Percentiles rank a stretch among this genome's conserved stretches.
phyloP scores from a whole-genome alignment of 2,329 filamentous ascomycete species.

The Venturia oleaginea region DNA sequence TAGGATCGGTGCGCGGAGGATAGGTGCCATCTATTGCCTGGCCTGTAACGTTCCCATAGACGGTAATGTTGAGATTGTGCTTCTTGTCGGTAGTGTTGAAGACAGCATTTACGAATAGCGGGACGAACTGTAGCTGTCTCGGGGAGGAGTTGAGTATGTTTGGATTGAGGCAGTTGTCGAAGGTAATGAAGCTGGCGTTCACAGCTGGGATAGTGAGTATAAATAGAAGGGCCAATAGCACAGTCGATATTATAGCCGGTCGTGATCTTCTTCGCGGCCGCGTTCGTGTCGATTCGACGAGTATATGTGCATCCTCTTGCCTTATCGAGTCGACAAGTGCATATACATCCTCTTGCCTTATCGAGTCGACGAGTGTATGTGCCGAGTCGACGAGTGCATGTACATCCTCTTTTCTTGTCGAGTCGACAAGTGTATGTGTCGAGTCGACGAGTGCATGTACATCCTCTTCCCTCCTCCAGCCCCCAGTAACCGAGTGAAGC shows the following conservation, averaged over 20 bases:
- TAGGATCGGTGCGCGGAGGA: conserved; percentile 49
- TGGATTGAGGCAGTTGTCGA: conserved; percentile 8
- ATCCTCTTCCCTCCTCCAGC: background rate
- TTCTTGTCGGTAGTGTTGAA: conserved; percentile 55
- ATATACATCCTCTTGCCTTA: too few species aligned
- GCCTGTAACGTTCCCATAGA: conserved; percentile 89
- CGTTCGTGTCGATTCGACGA: background rate
- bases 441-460: background rate
- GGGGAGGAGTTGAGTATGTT: conserved; percentile 32
- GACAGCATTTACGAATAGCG: conserved; percentile 61
- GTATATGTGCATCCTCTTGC: background rate
- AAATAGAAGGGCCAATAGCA: background rate
- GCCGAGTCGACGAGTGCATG: background rate
- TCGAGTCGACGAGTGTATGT: too few species aligned
- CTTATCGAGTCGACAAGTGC: too few species aligned
- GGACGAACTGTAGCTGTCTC: conserved; percentile 67
- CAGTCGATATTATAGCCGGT: background rate
- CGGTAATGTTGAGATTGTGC: conserved; percentile 63
- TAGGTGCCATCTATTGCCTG: conserved; percentile 46
- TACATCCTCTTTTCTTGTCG: too few species aligned
- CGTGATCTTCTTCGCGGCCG: background rate
- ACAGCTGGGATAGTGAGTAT: background rate
- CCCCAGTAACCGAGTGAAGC: background rate
- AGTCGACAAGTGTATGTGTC: too few species aligned
- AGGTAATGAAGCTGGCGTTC: conserved; percentile 5